Conservation (phyloP, 306 rosid species). For the Quercus aquifolioides region DNA sequence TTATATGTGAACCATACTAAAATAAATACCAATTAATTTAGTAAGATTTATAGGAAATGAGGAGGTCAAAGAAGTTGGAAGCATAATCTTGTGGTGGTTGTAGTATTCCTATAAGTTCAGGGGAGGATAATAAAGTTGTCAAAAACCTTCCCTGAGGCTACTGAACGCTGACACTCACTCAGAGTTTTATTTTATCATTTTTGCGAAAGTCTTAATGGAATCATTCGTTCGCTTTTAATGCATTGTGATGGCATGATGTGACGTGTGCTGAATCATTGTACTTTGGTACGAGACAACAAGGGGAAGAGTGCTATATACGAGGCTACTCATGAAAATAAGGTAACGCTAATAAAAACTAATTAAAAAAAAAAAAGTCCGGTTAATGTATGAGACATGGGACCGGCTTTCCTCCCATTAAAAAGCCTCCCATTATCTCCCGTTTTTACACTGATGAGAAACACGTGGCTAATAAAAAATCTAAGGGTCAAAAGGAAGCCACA, state of each 20-base stretch:
- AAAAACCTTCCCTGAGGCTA: constrained; percentile 13
- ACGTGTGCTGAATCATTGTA: constrained; percentile 51
- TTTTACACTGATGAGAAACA: no score
- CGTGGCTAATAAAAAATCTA: no score
- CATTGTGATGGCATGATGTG: constrained; percentile 46
- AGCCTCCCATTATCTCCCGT: no score
- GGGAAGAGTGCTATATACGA: neutral
- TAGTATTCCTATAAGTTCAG: constrained; percentile 16
- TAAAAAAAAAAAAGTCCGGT: no score
- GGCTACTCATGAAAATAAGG: no score
- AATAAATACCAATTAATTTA: no score
- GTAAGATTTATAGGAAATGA: neutral
- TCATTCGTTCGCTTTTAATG: constrained; percentile 69
- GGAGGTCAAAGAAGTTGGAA: neutral
- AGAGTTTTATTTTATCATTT: constrained; percentile 55
- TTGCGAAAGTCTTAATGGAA: constrained; percentile 56
- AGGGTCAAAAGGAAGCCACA: no score
- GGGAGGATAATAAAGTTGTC: constrained; percentile 30
- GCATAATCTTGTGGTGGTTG: neutral
- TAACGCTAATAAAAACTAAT: no score
- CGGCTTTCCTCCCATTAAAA: no score
- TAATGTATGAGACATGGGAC: no score
- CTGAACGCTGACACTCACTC: constrained; percentile 28
- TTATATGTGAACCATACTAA: no score
- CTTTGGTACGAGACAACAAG: constrained; percentile 33